Evolutionary conservation across 1,284 basidiomycete genomes (phyloP).

Genomic region (Heterobasidion occidentale): DNA sequence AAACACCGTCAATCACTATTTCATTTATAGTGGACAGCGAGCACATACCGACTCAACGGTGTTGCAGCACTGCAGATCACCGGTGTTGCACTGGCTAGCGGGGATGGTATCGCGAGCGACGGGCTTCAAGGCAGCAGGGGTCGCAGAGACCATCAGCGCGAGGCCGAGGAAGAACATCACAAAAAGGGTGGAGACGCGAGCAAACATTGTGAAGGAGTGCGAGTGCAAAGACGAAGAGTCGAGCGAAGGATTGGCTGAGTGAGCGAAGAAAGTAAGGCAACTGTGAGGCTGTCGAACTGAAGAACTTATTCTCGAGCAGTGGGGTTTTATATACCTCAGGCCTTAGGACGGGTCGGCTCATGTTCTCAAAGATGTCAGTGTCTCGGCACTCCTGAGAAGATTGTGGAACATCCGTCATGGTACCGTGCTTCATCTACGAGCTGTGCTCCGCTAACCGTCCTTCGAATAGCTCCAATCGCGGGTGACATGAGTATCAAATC

Average conservation of each 20-base stretch:
- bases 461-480: too few species aligned
- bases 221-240: not conserved
- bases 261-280: not conserved
- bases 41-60: not conserved
- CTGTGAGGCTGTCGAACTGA: not conserved
- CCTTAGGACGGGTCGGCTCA: not conserved
- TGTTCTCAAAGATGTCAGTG: not conserved
- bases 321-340: not conserved
- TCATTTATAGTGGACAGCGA: not conserved
- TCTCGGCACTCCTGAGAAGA: not conserved
- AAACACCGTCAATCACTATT: not conserved
- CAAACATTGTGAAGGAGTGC: not conserved
- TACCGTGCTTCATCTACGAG: not conserved
- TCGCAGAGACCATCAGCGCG: not conserved
- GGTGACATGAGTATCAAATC: too few species aligned
- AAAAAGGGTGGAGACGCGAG: not conserved
- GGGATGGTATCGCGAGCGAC: not conserved
- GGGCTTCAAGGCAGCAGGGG: not conserved
- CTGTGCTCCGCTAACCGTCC: too few species aligned
- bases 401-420: not conserved
- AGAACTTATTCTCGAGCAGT: not conserved
- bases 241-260: too few species aligned
- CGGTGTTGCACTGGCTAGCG: conserved; percentile 19
- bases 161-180: not conserved
- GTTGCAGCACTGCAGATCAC: conserved; percentile 23